These are phyloP conservation scores for Acarospora socialis DNA, from an alignment of 2,329 filamentous ascomycete genomes.

Conservation along the genomic window DNA sequence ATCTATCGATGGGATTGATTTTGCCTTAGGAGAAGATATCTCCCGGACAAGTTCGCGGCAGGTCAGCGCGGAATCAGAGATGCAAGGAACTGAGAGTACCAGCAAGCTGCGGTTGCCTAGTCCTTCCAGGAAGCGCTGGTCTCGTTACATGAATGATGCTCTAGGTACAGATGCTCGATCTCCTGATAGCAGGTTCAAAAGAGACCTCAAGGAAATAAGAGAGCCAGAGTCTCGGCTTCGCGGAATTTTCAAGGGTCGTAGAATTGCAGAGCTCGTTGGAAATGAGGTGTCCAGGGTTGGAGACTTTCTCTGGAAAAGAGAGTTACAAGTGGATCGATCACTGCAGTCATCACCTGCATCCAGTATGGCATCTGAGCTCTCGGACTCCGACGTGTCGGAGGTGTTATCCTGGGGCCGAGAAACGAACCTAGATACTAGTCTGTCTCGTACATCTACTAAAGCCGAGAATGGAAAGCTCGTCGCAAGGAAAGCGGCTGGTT, in stretches of 20 bases:
- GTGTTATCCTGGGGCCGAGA: constrained; percentile 17
- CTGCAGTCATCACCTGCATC: constrained; percentile 30
- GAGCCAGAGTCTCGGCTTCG: constrained; percentile 46
- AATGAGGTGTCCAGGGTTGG: constrained; percentile 48
- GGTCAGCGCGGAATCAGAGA: constrained; percentile 11
- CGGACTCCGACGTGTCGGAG: constrained; percentile 28
- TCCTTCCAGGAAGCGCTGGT: too few relatives aligned
- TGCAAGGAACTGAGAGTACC: constrained; percentile 11
- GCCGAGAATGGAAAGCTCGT: constrained; percentile 23
- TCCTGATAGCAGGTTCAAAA: constrained; percentile 16
- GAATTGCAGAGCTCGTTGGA: constrained; percentile 60
- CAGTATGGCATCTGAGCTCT: constrained; percentile 32
- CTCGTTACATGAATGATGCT: constrained; percentile 17
- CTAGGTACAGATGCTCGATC: constrained; percentile 13
- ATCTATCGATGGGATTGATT: constrained; percentile 28
- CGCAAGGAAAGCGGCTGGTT: constrained; percentile 23
- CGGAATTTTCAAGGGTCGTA: constrained; percentile 58
- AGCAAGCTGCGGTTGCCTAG: too few relatives aligned
- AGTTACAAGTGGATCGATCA: constrained; percentile 29
- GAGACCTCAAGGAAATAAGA: constrained; percentile 17
- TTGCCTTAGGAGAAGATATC: constrained; percentile 14
- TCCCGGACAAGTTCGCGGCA: not conserved
- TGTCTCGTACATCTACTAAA: constrained; percentile 22
- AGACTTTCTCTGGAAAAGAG: constrained; percentile 46
- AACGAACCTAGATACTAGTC: constrained; percentile 16